These are phyloP conservation scores for Ceratobasidium sp. DNA, from an alignment of 1,284 basidiomycete species.

Conservation along the genomic window DNA sequence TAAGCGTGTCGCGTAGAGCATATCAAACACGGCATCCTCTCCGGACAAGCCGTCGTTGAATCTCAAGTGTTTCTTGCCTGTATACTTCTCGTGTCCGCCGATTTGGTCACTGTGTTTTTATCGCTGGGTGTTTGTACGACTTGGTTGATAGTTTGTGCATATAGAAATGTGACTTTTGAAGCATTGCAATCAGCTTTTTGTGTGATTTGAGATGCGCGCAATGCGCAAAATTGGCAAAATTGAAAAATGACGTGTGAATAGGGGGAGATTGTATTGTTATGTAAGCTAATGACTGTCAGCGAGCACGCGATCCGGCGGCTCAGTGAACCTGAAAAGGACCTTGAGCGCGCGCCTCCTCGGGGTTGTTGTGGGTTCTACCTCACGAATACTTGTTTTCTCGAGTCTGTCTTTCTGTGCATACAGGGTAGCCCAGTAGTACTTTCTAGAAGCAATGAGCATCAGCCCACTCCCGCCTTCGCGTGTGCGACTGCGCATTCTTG, in stretches of 20 bases:
- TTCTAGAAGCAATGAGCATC: no score
- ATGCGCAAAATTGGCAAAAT: background rate
- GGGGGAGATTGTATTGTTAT: no score
- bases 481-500: no score
- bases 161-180: constrained; percentile 36
- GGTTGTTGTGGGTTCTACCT: no score
- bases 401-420: no score
- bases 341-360: no score
- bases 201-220: background rate
- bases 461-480: no score
- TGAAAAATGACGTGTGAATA: background rate
- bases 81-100: constrained; percentile 8
- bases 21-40: background rate
- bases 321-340: no score
- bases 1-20: constrained; percentile 3
- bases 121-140: constrained; percentile 23
- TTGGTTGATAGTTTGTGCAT: constrained; percentile 16
- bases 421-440: no score
- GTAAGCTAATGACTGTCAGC: no score
- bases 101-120: constrained; percentile 35
- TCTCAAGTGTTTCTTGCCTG: constrained; percentile 12
- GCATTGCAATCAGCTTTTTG: background rate
- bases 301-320: no score
- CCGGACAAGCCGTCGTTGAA: constrained; percentile 4
- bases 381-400: no score